These are phyloP conservation scores for Endocarpon pusillum DNA, from an alignment of 495 filamentous ascomycete species.

Conservation along the genomic window DNA sequence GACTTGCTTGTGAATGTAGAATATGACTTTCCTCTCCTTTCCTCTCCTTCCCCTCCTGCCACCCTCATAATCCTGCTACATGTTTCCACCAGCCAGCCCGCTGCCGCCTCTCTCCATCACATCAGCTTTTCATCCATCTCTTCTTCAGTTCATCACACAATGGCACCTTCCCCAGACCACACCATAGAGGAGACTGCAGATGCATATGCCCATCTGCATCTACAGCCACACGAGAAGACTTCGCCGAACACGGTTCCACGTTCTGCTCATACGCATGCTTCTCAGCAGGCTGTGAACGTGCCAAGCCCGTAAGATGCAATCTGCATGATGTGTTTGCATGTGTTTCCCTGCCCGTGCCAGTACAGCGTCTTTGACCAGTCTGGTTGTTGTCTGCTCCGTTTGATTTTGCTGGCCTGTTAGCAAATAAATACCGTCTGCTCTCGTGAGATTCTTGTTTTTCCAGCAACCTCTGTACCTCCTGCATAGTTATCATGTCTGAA, in stretches of 20 bases:
- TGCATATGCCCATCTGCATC: conserved; percentile 1
- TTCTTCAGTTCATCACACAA: conserved; percentile 4
- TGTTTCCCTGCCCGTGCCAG: too few species aligned
- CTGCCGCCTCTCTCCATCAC: background rate
- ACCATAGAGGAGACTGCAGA: conserved; percentile 10
- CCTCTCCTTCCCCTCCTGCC: background rate
- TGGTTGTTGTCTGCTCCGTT: too few species aligned
- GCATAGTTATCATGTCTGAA: conserved; percentile 1
- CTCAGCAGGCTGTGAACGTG: conserved; percentile 10
- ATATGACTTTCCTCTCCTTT: background rate
- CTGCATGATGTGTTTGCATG: conserved; percentile 3
- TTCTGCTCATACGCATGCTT: background rate
- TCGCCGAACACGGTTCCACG: background rate
- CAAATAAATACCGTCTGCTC: too few species aligned
- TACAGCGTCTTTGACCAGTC: too few species aligned
- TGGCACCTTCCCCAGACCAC: conserved; percentile 7
- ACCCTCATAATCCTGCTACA: background rate
- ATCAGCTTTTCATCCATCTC: conserved; percentile 1
- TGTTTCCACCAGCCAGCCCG: background rate
- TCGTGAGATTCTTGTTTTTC: conserved; percentile 3
- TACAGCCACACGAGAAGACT: conserved; percentile 2
- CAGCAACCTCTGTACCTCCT: conserved; percentile 1
- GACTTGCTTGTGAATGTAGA: background rate
- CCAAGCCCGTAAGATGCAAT: conserved; percentile 7
- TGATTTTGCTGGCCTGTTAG: too few species aligned